phyloP scores from a whole-genome alignment of 805 yeast species.

The Saccharomycopsis sp. region DNA sequence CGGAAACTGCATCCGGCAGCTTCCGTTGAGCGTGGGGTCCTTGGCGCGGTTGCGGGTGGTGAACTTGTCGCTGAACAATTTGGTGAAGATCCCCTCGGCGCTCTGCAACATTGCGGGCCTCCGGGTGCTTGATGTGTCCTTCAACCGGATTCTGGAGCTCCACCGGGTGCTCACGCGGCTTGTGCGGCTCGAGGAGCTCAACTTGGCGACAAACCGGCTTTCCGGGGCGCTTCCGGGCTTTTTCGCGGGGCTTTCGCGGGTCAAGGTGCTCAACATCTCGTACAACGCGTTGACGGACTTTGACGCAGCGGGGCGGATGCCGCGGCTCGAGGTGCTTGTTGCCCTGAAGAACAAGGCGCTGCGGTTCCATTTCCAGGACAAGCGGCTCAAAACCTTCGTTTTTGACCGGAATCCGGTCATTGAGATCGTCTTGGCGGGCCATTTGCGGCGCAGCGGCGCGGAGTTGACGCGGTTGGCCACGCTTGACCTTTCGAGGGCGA shows the following conservation, averaged over 20 bases:
- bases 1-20: conserved; percentile 59
- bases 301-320: conserved; percentile 42
- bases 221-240: conserved; percentile 44
- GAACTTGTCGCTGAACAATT: conserved; percentile 75
- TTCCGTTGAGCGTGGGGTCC: conserved; percentile 57
- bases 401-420: conserved; percentile 84
- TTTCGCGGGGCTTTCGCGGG: conserved; percentile 44
- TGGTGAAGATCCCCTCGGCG: conserved; percentile 56
- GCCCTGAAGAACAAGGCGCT: conserved; percentile 74
- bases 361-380: conserved; percentile 55
- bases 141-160: conserved; percentile 73
- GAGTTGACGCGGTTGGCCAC: conserved; percentile 55
- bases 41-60: conserved; percentile 49
- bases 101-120: conserved; percentile 54
- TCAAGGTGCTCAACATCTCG: conserved; percentile 71
- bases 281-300: conserved; percentile 51
- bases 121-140: conserved; percentile 69
- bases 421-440: conserved; percentile 42
- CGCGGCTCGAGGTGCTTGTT: conserved; percentile 62
- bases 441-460: no score
- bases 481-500: conserved; percentile 75
- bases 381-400: conserved; percentile 59
- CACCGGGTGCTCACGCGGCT: conserved; percentile 51
- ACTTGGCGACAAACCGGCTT: conserved; percentile 67
- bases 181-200: conserved; percentile 56